Base-by-base conservation (phyloP, 202 grass and related monocot genomes). In the Setaria viridis region DNA sequence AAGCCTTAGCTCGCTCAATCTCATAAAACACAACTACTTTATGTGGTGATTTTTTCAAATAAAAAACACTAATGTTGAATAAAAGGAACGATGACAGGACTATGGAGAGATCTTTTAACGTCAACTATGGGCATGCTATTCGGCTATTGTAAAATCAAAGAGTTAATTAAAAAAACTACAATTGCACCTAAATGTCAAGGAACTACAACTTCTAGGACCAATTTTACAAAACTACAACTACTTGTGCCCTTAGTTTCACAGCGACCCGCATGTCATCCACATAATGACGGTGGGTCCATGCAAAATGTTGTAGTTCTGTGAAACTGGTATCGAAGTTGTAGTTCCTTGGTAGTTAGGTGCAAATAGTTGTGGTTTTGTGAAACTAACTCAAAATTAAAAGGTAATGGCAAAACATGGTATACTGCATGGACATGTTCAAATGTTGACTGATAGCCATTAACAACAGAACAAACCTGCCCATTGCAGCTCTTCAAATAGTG, bases 401-500 rank as follows among this genome's bases (percentile, higher is more conserved):
- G 33, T 63, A 48, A 74, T 29, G 21, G 53, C 53, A 19, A 5
- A 43, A 12, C 42, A 62, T 62, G 9, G 42, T 53, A 17, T 41
- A 59, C 11, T 35, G 14, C 55, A 45, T 19, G 47, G 59, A 33
- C 15, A n/a, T 10, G 58, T 84, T 79, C 54, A 89, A 50, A 85
- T 79, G 43, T 62, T 62, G 20, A 55, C 19, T 41, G 51, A 67
- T 66, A 65, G 58, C 12, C 42, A 53, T 15, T 72, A 62, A 33
- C 74, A 70, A 60, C 41, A 86, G 35, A 79, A 87, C 63, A 83
- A 86, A 94, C 92, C 78, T 89, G 89, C 29, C 85, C 72, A 79
- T 76, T 80, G 69, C 84, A 91, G 76, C 58, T 88, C 89, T 88
- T 94, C 75, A 91, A 91, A 80, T 89, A 81, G 76, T 89, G 89